phyloP scores from a whole-genome alignment of 495 filamentous ascomycete genomes.

The Penicillium bovifimosum region DNA sequence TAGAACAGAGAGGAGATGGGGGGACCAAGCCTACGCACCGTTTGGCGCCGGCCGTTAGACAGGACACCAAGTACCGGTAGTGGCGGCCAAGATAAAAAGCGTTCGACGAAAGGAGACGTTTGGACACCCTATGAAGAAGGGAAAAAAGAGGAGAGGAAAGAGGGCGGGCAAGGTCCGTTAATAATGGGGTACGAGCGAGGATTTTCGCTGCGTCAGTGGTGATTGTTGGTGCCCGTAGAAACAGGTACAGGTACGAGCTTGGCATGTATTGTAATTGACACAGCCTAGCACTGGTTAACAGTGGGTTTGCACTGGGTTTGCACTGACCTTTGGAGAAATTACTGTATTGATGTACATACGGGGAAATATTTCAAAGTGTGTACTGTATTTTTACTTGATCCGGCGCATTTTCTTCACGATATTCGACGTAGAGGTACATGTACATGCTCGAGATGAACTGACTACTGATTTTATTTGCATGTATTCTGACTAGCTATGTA shows the following conservation, averaged over 20 bases:
- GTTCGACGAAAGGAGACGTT: conserved; percentile 33
- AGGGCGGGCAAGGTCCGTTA: conserved; percentile 15
- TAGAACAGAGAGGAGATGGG: conserved; percentile 21
- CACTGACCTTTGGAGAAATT: neutral
- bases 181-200: conserved; percentile 21
- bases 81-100: conserved; percentile 47
- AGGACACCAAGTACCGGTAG: conserved; percentile 53
- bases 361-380: too few species aligned
- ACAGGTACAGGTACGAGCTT: conserved; percentile 8
- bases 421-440: too few species aligned
- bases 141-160: conserved; percentile 15
- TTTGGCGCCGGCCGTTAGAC: conserved; percentile 53
- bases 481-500: too few species aligned
- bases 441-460: too few species aligned
- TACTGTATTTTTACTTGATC: too few species aligned
- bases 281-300: too few species aligned
- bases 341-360: too few species aligned
- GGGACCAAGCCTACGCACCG: conserved; percentile 52
- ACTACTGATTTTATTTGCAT: too few species aligned
- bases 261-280: neutral
- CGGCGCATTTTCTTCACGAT: too few species aligned
- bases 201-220: conserved; percentile 25
- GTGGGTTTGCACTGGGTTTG: neutral
- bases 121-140: conserved; percentile 24
- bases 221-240: conserved; percentile 5